Conservation (phyloP, 2,329 filamentous ascomycete species). For the Arachnomyces sp. region DNA sequence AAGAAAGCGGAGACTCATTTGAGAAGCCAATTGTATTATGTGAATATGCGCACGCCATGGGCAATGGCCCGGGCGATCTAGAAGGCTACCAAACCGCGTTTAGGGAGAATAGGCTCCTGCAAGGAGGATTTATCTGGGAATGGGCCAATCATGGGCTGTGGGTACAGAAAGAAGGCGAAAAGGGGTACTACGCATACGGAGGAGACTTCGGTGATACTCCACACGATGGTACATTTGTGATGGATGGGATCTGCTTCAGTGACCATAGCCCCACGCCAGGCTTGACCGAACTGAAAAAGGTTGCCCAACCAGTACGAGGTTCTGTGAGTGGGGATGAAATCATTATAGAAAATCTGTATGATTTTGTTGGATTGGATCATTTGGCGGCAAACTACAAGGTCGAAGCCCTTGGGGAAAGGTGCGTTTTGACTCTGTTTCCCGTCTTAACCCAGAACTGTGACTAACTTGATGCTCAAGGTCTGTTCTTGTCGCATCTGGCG, state of each 20-base stretch:
- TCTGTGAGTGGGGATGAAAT: constrained; percentile 31
- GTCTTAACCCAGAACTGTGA: constrained; percentile 13
- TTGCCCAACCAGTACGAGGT: constrained; percentile 47
- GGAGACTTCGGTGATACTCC: constrained; percentile 55
- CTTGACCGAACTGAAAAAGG: constrained; percentile 49
- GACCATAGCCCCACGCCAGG: constrained; percentile 51
- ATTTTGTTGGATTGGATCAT: constrained; percentile 41
- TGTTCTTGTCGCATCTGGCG: constrained; percentile 25
- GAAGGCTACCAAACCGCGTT: constrained; percentile 61
- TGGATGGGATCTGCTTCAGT: constrained; percentile 51
- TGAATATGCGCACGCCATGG: constrained; percentile 58
- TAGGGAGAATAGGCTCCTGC: constrained; percentile 50
- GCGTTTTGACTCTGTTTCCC: constrained; percentile 13
- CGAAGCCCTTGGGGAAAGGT: constrained; percentile 37
- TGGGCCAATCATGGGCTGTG: constrained; percentile 56
- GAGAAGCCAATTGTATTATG: constrained; percentile 37
- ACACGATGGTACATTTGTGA: constrained; percentile 54
- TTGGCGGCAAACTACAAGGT: constrained; percentile 38
- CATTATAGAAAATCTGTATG: constrained; percentile 42
- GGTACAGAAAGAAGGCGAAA: constrained; percentile 33
- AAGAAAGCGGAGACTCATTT: constrained; percentile 39
- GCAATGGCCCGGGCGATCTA: constrained; percentile 62
- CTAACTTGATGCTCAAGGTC: constrained; percentile 11
- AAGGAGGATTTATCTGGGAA: constrained; percentile 61
- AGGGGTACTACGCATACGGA: constrained; percentile 50